phyloP scores from a whole-genome alignment of 192 early-diverging fungal species.

The Hyaloraphidium curvatum region DNA sequence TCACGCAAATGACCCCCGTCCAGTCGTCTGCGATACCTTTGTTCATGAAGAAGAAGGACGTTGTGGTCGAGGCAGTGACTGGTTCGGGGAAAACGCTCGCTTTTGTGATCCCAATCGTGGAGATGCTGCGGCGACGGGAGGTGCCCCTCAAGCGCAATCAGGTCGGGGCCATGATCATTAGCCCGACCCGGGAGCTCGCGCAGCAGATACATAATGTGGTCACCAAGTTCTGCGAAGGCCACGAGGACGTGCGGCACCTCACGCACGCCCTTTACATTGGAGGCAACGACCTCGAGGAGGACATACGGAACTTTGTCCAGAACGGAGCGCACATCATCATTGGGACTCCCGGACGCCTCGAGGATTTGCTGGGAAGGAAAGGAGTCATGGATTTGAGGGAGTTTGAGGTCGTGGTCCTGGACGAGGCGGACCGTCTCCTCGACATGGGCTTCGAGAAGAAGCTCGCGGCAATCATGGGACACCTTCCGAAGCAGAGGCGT shows the following conservation, averaged over 20 bases:
- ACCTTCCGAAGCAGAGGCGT: conserved; percentile 79
- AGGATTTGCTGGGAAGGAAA: conserved; percentile 44
- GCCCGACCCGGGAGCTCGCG: conserved; percentile 80
- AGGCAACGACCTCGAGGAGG: conserved; percentile 33
- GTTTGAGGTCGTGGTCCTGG: conserved; percentile 74
- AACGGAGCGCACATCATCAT: conserved; percentile 64
- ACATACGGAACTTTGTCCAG: conserved; percentile 37
- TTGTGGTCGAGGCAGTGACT: conserved; percentile 89
- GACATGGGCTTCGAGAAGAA: conserved; percentile 83
- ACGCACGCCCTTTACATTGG: conserved; percentile 50
- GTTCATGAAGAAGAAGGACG: conserved; percentile 82
- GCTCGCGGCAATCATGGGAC: conserved; percentile 54
- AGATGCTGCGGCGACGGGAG: conserved; percentile 47
- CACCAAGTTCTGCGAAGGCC: conserved; percentile 22
- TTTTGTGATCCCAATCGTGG: conserved; percentile 80
- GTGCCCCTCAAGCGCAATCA: conserved; percentile 41
- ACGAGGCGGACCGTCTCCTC: conserved; percentile 79
- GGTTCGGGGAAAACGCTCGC: conserved; percentile 92
- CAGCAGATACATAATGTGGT: conserved; percentile 65
- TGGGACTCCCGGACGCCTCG: conserved; percentile 74
- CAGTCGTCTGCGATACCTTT: conserved; percentile 81
- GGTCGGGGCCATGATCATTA: conserved; percentile 72
- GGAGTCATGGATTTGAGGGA: conserved; percentile 46
- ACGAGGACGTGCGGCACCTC: conserved; percentile 14
- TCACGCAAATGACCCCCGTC: conserved; percentile 79